Conservation (phyloP, 2,329 filamentous ascomycete species). For the Aspergillus sp. region DNA sequence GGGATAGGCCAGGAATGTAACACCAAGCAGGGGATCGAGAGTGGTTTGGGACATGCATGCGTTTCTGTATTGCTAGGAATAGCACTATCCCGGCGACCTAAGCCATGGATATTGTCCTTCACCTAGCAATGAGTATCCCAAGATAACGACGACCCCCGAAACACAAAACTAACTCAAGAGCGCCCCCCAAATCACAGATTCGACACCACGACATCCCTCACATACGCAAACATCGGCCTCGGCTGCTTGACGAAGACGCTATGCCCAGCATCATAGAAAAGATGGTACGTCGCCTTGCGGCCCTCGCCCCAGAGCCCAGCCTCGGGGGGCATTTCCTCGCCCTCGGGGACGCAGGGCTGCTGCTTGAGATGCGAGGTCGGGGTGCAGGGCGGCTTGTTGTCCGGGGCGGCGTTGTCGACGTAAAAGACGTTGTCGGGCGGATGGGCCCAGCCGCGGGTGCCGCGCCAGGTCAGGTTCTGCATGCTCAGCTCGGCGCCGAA, state of each 20-base stretch:
- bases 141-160: too few relatives aligned
- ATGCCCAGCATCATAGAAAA: slow-evolving; percentile 26
- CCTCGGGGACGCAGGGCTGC: neutral
- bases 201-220: slow-evolving; percentile 28
- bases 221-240: slow-evolving; percentile 28
- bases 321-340: slow-evolving; percentile 1
- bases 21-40: too few relatives aligned
- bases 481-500: slow-evolving; percentile 26
- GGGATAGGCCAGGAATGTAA: too few relatives aligned
- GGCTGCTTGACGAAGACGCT: slow-evolving; percentile 22
- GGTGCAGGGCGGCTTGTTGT: neutral
- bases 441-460: slow-evolving; percentile 25
- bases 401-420: slow-evolving; percentile 12
- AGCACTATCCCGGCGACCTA: too few relatives aligned
- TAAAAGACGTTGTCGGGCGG: slow-evolving; percentile 18
- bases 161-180: too few relatives aligned
- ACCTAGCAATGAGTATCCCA: too few relatives aligned
- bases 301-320: slow-evolving; percentile 25
- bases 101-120: too few relatives aligned
- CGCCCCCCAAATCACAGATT: too few relatives aligned
- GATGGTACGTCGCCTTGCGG: slow-evolving; percentile 28
- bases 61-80: too few relatives aligned
- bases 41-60: too few relatives aligned
- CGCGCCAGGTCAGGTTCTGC: slow-evolving; percentile 35
- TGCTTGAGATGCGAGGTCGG: neutral